phyloP scores from a whole-genome alignment of 805 yeast species.

The Candida insectalens region DNA sequence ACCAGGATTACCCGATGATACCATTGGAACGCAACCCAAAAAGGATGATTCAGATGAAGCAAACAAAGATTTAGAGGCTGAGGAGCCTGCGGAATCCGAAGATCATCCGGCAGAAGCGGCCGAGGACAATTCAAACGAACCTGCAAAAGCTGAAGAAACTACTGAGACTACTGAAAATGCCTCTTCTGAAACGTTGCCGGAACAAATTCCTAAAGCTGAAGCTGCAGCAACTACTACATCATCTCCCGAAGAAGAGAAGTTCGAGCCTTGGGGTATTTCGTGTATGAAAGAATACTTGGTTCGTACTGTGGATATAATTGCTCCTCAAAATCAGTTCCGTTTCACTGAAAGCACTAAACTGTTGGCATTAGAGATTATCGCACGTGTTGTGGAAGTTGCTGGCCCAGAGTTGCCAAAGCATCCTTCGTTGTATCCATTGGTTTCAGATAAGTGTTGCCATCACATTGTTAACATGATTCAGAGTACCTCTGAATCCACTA shows the following conservation, averaged over 20 bases:
- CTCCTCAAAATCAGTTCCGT: constrained; percentile 74
- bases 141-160: background rate
- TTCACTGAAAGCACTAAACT: constrained; percentile 83
- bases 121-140: background rate
- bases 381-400: constrained; percentile 72
- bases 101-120: background rate
- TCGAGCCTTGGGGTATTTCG: constrained; percentile 56
- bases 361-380: constrained; percentile 68
- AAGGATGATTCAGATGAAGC: constrained; percentile 1
- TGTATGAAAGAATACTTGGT: constrained; percentile 71
- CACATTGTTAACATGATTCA: constrained; percentile 75
- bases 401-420: constrained; percentile 56
- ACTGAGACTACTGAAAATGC: background rate
- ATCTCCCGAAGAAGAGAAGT: constrained; percentile 18
- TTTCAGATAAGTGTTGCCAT: constrained; percentile 79
- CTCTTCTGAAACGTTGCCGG: constrained; percentile 2
- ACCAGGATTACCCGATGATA: constrained; percentile 42
- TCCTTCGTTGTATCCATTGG: constrained; percentile 53
- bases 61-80: constrained; percentile 1
- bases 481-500: constrained; percentile 51
- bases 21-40: constrained; percentile 38
- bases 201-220: constrained; percentile 3
- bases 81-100: constrained; percentile 1
- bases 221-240: constrained; percentile 3
- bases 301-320: constrained; percentile 66